These are phyloP conservation scores for Trametes sp. DNA, from an alignment of 1,284 basidiomycete species.

Conservation along the genomic window DNA sequence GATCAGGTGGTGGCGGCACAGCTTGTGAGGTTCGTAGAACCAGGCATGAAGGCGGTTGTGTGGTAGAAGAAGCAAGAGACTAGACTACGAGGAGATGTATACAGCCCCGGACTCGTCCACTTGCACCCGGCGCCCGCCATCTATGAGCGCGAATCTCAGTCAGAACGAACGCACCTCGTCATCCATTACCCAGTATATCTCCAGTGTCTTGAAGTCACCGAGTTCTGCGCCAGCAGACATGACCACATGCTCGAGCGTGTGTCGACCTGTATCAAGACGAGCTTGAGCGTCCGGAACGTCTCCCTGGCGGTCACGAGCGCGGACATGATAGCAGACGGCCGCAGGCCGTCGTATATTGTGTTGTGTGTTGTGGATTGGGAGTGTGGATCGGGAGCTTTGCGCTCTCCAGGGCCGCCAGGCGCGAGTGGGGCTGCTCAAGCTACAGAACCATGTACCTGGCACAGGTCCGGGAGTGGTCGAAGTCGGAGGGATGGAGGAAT, in stretches of 20 bases:
- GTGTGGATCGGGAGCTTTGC: slow-evolving; percentile 57
- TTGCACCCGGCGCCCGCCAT: too few relatives aligned
- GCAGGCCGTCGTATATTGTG: slow-evolving; percentile 65
- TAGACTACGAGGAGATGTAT: too few relatives aligned
- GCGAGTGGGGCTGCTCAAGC: slow-evolving; percentile 35
- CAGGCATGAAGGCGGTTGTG: too few relatives aligned
- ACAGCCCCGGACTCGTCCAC: too few relatives aligned
- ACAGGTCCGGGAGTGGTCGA: slow-evolving; percentile 34
- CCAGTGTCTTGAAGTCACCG: slow-evolving; percentile 48
- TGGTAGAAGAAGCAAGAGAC: too few relatives aligned
- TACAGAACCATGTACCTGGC: slow-evolving; percentile 35
- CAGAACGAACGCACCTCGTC: slow-evolving; percentile 46
- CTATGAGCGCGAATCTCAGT: too few relatives aligned
- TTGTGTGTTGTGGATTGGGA: too few relatives aligned
- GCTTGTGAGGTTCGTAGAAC: too few relatives aligned
- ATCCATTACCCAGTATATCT: slow-evolving; percentile 52
- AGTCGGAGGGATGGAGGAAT: slow-evolving; percentile 25
- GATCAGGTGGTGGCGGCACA: too few relatives aligned
- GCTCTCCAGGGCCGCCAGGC: slow-evolving; percentile 43
- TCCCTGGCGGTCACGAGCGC: slow-evolving; percentile 43
- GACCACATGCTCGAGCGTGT: slow-evolving; percentile 44
- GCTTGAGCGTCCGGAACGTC: slow-evolving; percentile 32
- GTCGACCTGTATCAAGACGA: slow-evolving; percentile 39
- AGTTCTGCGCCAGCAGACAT: slow-evolving; percentile 44
- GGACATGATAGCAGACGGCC: slow-evolving; percentile 59